Evolutionary conservation across 257 asterid species (phyloP).

Genomic region (Lantana camara): DNA sequence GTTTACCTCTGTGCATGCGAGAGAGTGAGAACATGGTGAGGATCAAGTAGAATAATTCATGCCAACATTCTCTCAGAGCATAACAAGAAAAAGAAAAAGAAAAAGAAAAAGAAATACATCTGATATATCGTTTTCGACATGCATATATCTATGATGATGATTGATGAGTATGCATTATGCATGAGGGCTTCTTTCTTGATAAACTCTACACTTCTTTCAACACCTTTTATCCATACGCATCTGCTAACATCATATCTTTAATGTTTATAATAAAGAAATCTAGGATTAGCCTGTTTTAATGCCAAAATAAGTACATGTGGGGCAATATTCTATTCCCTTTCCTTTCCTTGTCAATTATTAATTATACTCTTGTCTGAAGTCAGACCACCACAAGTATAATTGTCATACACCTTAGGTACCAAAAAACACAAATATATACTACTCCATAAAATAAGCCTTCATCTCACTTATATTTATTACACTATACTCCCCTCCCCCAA

Average conservation of each 20-base stretch:
- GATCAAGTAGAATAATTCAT: neutral
- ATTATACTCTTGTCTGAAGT: constrained; percentile 46
- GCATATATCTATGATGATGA: neutral
- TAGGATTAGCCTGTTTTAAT: constrained; percentile 14
- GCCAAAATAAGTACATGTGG: constrained; percentile 43
- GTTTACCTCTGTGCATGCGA: no score
- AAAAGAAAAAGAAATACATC: no score
- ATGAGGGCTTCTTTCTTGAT: constrained; percentile 19
- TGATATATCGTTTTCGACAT: no score
- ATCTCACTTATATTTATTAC: neutral
- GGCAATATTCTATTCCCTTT: constrained; percentile 41
- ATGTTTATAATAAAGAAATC: constrained; percentile 21
- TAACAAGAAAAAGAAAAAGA: no score
- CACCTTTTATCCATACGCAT: neutral
- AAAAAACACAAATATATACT: constrained; percentile 14
- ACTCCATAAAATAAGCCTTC: constrained; percentile 6
- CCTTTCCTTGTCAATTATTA: constrained; percentile 46
- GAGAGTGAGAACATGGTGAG: neutral
- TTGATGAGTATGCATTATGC: constrained; percentile 8
- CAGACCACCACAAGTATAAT: constrained; percentile 48
- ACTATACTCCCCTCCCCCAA: constrained; percentile 21
- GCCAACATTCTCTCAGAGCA: neutral
- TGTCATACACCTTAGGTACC: constrained; percentile 16
- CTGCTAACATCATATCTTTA: neutral
- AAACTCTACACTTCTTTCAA: neutral